phyloP scores from a whole-genome alignment of 176 grass and related monocot species.

The Ananas comosus region DNA sequence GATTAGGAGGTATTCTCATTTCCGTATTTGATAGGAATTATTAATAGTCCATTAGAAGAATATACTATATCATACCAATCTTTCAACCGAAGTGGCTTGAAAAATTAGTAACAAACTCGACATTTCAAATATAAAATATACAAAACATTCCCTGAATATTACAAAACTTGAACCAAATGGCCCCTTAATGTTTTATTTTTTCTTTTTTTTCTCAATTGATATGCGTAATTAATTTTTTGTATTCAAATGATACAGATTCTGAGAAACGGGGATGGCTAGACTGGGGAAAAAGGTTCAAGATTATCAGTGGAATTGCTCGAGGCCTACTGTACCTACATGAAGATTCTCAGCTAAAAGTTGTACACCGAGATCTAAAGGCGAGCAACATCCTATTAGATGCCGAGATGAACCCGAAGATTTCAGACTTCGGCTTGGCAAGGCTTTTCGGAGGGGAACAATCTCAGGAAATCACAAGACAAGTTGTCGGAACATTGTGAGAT shows the following conservation, averaged over 20 bases:
- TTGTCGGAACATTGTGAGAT: slow-evolving; percentile 32
- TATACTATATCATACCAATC: too few species aligned
- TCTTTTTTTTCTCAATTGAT: neutral
- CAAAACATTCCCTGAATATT: too few species aligned
- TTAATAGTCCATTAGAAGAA: too few species aligned
- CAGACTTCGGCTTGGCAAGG: slow-evolving; percentile 38
- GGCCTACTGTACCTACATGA: slow-evolving; percentile 44
- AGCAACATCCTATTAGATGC: slow-evolving; percentile 31
- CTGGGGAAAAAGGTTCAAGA: slow-evolving; percentile 26
- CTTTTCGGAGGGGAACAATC: slow-evolving; percentile 10
- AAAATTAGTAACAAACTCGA: too few species aligned
- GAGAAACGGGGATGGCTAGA: slow-evolving; percentile 1
- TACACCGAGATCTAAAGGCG: slow-evolving; percentile 46
- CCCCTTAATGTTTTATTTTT: neutral
- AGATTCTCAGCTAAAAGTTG: slow-evolving; percentile 26
- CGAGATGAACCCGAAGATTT: slow-evolving; percentile 42
- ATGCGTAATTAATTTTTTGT: neutral
- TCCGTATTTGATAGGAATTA: too few species aligned
- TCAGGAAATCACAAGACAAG: slow-evolving; percentile 15
- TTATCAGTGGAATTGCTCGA: slow-evolving; percentile 34
- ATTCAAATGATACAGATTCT: slow-evolving; percentile 8
- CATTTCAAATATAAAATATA: too few species aligned
- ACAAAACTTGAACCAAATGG: too few species aligned
- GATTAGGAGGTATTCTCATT: too few species aligned
- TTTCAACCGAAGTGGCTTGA: too few species aligned